Evolutionary conservation across 2,329 filamentous ascomycete species (phyloP).

Genomic region (Fusarium caatingaense): DNA sequence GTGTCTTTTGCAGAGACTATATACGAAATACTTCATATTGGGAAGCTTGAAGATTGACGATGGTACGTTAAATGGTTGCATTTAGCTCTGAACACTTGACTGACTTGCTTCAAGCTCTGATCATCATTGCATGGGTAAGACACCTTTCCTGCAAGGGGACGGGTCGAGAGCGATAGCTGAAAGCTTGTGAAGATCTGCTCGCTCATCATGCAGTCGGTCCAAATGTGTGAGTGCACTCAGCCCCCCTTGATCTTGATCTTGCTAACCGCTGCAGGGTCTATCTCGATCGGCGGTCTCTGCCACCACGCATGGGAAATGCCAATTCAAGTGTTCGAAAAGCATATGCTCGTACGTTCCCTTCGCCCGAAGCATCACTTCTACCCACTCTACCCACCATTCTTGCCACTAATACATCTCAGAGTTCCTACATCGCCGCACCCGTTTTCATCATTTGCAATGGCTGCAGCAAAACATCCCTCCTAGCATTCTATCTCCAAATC

Average conservation of each 20-base stretch:
- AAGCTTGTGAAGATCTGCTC: slow-evolving; percentile 23
- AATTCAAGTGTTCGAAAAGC: slow-evolving; percentile 36
- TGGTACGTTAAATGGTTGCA: slow-evolving; percentile 4
- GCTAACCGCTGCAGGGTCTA: slow-evolving; percentile 34
- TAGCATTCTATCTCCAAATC: slow-evolving; percentile 51
- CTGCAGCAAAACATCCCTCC: slow-evolving; percentile 51
- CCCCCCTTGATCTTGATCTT: accelerated
- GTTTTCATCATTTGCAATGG: slow-evolving; percentile 51
- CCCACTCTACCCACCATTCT: background rate
- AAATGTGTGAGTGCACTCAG: slow-evolving; percentile 29
- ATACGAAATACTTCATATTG: slow-evolving; percentile 44
- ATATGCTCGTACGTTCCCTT: slow-evolving; percentile 25
- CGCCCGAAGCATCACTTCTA: background rate
- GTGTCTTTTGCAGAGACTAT: slow-evolving; percentile 44
- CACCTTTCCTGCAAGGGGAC: accelerated
- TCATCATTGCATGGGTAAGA: slow-evolving; percentile 30
- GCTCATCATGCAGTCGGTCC: slow-evolving; percentile 41
- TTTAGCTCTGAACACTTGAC: accelerated
- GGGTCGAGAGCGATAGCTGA: accelerated
- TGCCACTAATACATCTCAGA: background rate
- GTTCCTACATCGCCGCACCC: slow-evolving; percentile 44
- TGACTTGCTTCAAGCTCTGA: slow-evolving; percentile 11
- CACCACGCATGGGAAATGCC: slow-evolving; percentile 47
- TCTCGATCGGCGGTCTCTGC: slow-evolving; percentile 42
- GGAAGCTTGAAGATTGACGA: slow-evolving; percentile 31